phyloP scores from a whole-genome alignment of 371 early-diverging fungal genomes.

The Mucor indicus region DNA sequence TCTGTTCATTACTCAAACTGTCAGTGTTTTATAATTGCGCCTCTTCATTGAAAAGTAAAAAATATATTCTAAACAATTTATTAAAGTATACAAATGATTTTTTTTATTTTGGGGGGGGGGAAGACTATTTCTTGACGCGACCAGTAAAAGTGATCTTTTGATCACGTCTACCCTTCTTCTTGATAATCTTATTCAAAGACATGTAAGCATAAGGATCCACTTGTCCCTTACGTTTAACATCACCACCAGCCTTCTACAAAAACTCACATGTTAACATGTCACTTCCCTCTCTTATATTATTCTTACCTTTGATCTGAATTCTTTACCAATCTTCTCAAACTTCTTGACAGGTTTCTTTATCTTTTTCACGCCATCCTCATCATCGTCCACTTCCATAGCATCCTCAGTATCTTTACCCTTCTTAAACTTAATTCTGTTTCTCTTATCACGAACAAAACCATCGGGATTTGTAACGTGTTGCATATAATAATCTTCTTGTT shows the following conservation, averaged over 20 bases:
- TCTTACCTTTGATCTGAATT: constrained; percentile 63
- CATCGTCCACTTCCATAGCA: constrained; percentile 56
- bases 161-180: constrained; percentile 46
- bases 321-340: constrained; percentile 47
- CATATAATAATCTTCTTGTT: constrained; percentile 78
- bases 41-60: no score
- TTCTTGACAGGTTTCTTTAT: constrained; percentile 19
- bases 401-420: constrained; percentile 58
- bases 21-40: no score
- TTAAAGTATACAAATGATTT: no score
- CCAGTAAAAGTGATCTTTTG: constrained; percentile 45
- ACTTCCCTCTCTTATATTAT: background rate
- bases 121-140: constrained; percentile 40
- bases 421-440: constrained; percentile 87
- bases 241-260: constrained; percentile 80
- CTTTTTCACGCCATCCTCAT: constrained; percentile 35
- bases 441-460: constrained; percentile 80
- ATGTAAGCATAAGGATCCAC: constrained; percentile 96
- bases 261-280: background rate
- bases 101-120: no score
- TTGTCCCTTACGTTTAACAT: constrained; percentile 84
- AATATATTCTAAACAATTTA: no score
- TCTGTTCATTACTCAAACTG: no score
- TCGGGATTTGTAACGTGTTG: constrained; percentile 77
- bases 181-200: constrained; percentile 69